Base-by-base conservation (phyloP, 345 rosid species). In the Arabis alpina region DNA sequence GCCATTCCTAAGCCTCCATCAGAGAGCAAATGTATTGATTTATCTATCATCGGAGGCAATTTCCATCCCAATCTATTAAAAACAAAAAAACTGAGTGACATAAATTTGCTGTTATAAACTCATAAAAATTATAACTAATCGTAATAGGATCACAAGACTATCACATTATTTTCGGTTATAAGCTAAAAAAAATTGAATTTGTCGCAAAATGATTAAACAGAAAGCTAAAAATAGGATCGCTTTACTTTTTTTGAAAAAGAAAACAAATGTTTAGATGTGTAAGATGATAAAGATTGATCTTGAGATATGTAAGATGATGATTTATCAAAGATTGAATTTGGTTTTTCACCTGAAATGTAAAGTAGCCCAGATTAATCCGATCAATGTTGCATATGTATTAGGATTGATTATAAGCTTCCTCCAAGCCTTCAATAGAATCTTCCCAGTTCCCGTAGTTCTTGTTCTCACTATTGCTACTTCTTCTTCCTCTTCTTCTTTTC, bases 1-100 rank as follows among this genome's bases (percentile, higher is more conserved):
- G 98, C 90, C 97, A 93, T 93, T 12, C 96, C 98, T 64, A 91
- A 91, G 57, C 98, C 97, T 76, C 98, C 97, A 63, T 60, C 78
- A 34, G 97, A 83, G 54, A 91, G 13, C 78, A 93, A 79, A 24
- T n/a, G 32, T 64, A 91, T 87, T 5, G 95, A 93, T 71, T 88
- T 80, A 40, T 80, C 80, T 10, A 91, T 57, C 70, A 93, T 79
- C 49, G 45, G 83, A 8, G 96, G 98, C 78, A 93, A 13, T 52
- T 87, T 75, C 54, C 89, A 71, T 41, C 79, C 82, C 87, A 88
- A 86, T 77, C 96, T 91, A 40, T 67, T 34, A 54, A 7, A 12
- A 6, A 3, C 3, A 4, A 47, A 7, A 2, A 27, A 39, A 10
- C 32, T 16, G n/a, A 16, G 44, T 49, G 19, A 48, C 23, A 28